A percentile compares a stretch with the other conserved stretches of the same genome.
Evolutionary conservation across 2,329 filamentous ascomycete genomes (phyloP).

Genomic region (Karstenula rhodostoma): DNA sequence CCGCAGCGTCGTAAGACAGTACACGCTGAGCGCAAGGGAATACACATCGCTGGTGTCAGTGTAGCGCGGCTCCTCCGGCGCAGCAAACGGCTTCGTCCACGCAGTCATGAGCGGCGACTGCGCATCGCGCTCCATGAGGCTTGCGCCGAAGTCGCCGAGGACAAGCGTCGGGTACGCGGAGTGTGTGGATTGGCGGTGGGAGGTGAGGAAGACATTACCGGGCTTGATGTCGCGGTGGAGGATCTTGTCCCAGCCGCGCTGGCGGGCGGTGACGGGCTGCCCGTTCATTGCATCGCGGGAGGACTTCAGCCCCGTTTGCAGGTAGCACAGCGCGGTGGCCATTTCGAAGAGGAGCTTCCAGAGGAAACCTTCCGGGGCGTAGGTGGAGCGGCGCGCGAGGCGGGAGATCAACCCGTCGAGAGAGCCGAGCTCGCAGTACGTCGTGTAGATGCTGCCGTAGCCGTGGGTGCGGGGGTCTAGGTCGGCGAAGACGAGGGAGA

Average conservation of each 20-base stretch:
- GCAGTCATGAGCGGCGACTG: background rate
- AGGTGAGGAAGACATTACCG: conserved; percentile 24
- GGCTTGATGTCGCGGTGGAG: conserved; percentile 31
- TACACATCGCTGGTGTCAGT: conserved; percentile 6
- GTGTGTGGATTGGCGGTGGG: no score
- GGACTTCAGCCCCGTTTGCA: conserved; percentile 17
- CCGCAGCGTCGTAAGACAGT: conserved; percentile 2
- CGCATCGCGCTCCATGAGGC: background rate
- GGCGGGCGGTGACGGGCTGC: background rate
- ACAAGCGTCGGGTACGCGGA: conserved; percentile 18
- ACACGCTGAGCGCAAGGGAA: background rate
- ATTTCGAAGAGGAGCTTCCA: conserved; percentile 27
- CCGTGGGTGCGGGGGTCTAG: background rate
- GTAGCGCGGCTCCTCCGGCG: conserved; percentile 8
- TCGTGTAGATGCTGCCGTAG: conserved; percentile 22
- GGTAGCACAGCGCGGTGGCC: conserved; percentile 22
- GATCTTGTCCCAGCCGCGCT: conserved; percentile 18
- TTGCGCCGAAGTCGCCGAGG: conserved; percentile 26
- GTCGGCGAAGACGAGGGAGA: background rate
- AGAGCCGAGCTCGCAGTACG: conserved; percentile 26
- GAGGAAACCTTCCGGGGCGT: conserved; percentile 22
- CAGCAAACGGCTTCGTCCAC: conserved; percentile 1
- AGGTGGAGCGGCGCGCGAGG: background rate
- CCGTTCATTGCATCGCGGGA: background rate
- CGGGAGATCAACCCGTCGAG: conserved; percentile 20